phyloP scores from a whole-genome alignment of 768 basidiomycete species.

The Holtermanniella nyarrowii region DNA sequence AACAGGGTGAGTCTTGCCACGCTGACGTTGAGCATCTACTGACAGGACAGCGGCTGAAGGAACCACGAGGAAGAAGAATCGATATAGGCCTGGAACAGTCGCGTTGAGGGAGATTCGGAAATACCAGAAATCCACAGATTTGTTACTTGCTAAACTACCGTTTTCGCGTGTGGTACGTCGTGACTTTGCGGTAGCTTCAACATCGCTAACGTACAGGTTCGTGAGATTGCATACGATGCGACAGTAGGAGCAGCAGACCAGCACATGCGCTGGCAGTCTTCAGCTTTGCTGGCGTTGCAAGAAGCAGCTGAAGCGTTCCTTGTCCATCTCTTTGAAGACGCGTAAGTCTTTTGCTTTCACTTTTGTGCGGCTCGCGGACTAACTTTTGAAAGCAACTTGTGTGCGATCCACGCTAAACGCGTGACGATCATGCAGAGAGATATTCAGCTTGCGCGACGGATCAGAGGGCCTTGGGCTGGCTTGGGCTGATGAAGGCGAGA shows the following conservation, averaged over 20 bases:
- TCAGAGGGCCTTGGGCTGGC: slow-evolving; percentile 72
- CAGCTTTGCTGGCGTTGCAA: slow-evolving; percentile 84
- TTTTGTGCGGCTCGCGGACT: background rate
- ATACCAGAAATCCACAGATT: slow-evolving; percentile 86
- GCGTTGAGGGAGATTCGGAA: slow-evolving; percentile 86
- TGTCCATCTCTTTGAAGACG: slow-evolving; percentile 95
- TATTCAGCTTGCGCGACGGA: slow-evolving; percentile 88
- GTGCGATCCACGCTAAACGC: slow-evolving; percentile 94
- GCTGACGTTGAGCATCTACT: background rate
- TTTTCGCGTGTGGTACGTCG: slow-evolving; percentile 88
- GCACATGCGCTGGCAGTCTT: slow-evolving; percentile 90
- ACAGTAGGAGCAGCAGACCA: slow-evolving; percentile 54
- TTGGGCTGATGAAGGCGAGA: slow-evolving; percentile 8
- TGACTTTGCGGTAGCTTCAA: slow-evolving; percentile 44
- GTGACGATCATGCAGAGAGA: slow-evolving; percentile 97
- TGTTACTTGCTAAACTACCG: slow-evolving; percentile 75
- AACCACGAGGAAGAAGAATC: slow-evolving; percentile 44
- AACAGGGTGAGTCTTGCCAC: background rate
- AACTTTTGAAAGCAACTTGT: slow-evolving; percentile 59
- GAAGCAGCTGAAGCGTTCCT: slow-evolving; percentile 68
- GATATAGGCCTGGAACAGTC: slow-evolving; percentile 83
- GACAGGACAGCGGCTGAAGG: background rate
- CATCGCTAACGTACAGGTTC: slow-evolving; percentile 52
- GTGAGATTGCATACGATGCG: slow-evolving; percentile 89
- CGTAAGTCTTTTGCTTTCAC: slow-evolving; percentile 52